A percentile compares a stretch with the other conserved stretches of the same genome.
Evolutionary conservation across 192 early-diverging fungal species (phyloP).

Genomic region (Entomortierella beljakovae): DNA sequence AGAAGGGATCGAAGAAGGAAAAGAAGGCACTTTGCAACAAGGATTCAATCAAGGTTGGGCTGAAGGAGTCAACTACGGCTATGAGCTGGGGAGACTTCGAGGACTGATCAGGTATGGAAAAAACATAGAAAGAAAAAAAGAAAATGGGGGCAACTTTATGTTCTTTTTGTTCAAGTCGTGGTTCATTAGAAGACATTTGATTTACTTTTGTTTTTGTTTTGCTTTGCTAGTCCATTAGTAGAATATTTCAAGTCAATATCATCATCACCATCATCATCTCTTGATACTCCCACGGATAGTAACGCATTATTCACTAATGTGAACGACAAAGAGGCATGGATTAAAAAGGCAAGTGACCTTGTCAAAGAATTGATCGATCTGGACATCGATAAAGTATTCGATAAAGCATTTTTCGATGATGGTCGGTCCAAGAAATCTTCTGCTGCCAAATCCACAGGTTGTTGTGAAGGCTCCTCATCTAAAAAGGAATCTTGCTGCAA

Average conservation of each 20-base stretch:
- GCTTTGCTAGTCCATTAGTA: constrained; percentile 20
- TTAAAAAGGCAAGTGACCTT: constrained; percentile 11
- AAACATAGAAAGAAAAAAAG: neutral
- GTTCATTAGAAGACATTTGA: neutral
- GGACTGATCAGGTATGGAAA: constrained; percentile 62
- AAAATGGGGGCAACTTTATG: neutral
- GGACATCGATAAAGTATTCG: constrained; percentile 46
- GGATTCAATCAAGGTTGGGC: constrained; percentile 73
- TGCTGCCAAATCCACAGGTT: constrained; percentile 10
- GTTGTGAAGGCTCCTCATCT: constrained; percentile 20
- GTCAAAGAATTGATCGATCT: constrained; percentile 41
- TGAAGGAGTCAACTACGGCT: constrained; percentile 65
- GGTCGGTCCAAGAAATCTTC: too few relatives aligned
- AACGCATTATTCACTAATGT: neutral
- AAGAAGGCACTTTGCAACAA: constrained; percentile 65
- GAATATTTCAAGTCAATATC: constrained; percentile 24
- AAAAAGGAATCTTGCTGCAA: constrained; percentile 24
- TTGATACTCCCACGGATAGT: neutral
- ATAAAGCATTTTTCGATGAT: constrained; percentile 52
- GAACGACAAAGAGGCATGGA: constrained; percentile 23
- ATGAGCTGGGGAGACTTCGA: constrained; percentile 62
- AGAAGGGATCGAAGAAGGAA: constrained; percentile 73
- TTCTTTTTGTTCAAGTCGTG: neutral
- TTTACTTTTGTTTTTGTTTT: neutral
- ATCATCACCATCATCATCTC: neutral